These are phyloP conservation scores for Coemansia aciculifera DNA, from an alignment of 192 early-diverging fungal genomes.

Conservation along the genomic window DNA sequence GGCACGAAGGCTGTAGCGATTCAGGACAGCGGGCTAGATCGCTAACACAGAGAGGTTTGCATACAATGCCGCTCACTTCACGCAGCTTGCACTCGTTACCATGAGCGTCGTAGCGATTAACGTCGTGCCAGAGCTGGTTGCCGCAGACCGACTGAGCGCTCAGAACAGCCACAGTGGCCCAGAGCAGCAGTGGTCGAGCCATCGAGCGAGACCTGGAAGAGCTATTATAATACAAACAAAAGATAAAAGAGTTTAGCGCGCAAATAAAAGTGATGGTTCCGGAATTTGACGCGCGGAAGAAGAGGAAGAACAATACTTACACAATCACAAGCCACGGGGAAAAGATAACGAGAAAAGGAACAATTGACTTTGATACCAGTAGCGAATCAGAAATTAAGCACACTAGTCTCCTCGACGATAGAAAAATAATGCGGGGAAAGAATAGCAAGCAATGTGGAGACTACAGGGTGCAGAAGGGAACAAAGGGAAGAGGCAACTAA, in stretches of 20 bases:
- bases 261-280: not conserved
- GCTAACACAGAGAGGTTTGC: constrained; percentile 55
- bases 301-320: not conserved
- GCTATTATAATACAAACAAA: not conserved
- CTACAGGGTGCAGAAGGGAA: not conserved
- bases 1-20: constrained; percentile 27
- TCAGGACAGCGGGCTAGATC: constrained; percentile 47
- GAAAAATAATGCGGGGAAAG: not conserved
- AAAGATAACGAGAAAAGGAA: not conserved
- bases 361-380: not conserved
- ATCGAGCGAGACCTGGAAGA: not conserved
- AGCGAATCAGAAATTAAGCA: not conserved
- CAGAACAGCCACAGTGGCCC: not conserved
- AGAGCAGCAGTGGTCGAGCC: constrained; percentile 1
- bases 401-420: not conserved
- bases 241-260: not conserved
- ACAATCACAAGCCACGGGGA: not conserved
- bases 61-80: constrained; percentile 38
- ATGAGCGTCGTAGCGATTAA: constrained; percentile 53
- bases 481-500: not conserved
- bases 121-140: constrained; percentile 10
- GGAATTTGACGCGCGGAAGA: not conserved
- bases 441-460: not conserved
- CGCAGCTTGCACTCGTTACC: constrained; percentile 53
- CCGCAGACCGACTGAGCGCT: not conserved